A percentile compares a stretch with the other conserved stretches of the same genome.
These are phyloP conservation scores for Sporothrix humicola DNA, from an alignment of 2,329 filamentous ascomycete species.

Conservation along the genomic window DNA sequence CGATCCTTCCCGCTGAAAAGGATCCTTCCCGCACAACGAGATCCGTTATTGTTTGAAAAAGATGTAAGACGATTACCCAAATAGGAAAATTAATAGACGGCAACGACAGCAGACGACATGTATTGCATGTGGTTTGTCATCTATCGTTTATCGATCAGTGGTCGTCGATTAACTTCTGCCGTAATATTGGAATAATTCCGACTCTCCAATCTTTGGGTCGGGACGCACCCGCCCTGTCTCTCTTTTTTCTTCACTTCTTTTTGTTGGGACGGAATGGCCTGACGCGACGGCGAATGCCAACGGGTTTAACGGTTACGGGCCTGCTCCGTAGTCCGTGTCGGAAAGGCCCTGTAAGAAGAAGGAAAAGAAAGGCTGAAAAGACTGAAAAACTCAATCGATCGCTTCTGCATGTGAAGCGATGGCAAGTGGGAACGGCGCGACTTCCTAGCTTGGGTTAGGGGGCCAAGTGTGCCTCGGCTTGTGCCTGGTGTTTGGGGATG, in stretches of 20 bases:
- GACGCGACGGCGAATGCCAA: neutral
- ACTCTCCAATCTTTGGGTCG: too few species aligned
- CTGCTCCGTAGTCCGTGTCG: too few species aligned
- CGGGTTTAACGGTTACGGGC: neutral
- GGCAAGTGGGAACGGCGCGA: constrained; percentile 4
- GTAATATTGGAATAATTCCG: too few species aligned
- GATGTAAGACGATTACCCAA: constrained; percentile 6
- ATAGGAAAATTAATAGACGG: neutral
- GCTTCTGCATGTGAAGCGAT: neutral
- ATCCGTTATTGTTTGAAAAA: neutral
- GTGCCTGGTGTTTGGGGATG: neutral
- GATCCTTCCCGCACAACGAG: neutral
- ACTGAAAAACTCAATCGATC: neutral
- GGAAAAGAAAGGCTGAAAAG: neutral
- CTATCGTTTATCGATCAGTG: neutral
- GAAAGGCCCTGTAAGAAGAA: too few species aligned
- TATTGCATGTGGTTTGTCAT: neutral
- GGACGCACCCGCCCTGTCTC: too few species aligned
- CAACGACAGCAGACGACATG: neutral
- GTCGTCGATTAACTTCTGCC: too few species aligned
- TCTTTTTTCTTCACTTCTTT: neutral
- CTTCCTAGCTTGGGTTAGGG: constrained; percentile 19
- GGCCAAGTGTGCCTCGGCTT: constrained; percentile 5
- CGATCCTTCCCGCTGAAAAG: neutral
- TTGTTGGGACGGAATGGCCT: neutral